phyloP scores from a whole-genome alignment of 768 basidiomycete genomes.

The Tulasnella calospora region DNA sequence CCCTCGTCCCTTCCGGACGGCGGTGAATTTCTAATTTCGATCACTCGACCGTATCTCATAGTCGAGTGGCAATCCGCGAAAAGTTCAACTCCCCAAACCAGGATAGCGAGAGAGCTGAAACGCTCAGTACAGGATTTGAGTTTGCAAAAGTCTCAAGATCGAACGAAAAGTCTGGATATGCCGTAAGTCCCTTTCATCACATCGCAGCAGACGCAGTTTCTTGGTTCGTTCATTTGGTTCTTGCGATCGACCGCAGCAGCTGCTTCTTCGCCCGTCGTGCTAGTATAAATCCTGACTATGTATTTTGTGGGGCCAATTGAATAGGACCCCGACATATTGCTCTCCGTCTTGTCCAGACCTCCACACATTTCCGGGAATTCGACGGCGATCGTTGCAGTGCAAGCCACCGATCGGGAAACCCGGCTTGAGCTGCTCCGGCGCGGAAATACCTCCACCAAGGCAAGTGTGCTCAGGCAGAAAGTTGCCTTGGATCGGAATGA shows the following conservation, averaged over 20 bases:
- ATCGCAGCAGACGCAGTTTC: no score
- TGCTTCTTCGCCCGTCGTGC: not conserved
- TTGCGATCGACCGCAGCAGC: not conserved
- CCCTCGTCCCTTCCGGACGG: no score
- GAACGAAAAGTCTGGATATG: not conserved
- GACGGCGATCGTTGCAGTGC: not conserved
- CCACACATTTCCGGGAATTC: no score
- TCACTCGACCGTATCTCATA: not conserved
- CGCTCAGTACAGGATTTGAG: not conserved
- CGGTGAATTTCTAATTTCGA: no score
- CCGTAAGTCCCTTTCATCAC: not conserved
- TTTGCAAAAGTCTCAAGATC: not conserved
- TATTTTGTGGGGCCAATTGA: not conserved
- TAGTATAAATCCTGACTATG: not conserved
- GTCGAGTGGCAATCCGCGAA: not conserved
- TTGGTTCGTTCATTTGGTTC: not conserved
- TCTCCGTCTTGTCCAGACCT: not conserved
- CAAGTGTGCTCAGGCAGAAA: not conserved
- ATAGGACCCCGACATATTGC: not conserved
- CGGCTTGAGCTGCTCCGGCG: not conserved
- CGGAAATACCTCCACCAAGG: not conserved
- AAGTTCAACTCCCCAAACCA: not conserved
- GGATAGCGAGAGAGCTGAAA: not conserved
- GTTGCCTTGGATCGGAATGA: not conserved
- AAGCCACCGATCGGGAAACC: not conserved